Percentiles rank a stretch among this genome's conserved stretches.
Evolutionary conservation across 129 eudicot genomes (phyloP).

Genomic region (Daucus carota): DNA sequence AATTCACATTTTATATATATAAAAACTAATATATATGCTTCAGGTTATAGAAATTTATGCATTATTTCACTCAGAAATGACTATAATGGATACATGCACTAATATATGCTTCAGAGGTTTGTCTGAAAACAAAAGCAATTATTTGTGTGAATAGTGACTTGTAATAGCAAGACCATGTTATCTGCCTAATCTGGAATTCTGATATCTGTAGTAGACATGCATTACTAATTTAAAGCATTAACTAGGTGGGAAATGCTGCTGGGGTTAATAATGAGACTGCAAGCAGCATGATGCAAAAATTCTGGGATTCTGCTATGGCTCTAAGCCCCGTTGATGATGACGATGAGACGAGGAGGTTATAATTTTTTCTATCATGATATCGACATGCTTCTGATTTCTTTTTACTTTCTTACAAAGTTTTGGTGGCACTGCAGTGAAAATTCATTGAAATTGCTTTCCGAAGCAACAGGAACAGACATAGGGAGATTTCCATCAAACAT

Average conservation of each 20-base stretch:
- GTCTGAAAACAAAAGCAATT: background rate
- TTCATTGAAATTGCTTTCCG: slow-evolving; percentile 45
- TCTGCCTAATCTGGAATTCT: background rate
- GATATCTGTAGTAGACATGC: slow-evolving; percentile 7
- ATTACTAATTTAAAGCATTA: background rate
- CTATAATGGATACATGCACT: background rate
- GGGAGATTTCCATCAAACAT: slow-evolving; percentile 42
- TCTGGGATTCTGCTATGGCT: slow-evolving; percentile 60
- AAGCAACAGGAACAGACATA: slow-evolving; percentile 34
- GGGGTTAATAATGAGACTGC: slow-evolving; percentile 44
- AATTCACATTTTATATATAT: too few species aligned
- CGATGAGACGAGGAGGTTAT: slow-evolving; percentile 45
- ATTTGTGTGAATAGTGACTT: background rate
- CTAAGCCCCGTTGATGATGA: slow-evolving; percentile 37
- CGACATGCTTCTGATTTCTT: slow-evolving; percentile 6
- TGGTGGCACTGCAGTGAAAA: slow-evolving; percentile 35
- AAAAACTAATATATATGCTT: too few species aligned
- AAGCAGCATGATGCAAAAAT: slow-evolving; percentile 49
- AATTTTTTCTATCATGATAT: background rate
- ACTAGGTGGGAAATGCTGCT: slow-evolving; percentile 48
- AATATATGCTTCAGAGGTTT: background rate
- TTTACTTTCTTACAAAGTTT: background rate
- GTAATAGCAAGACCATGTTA: background rate
- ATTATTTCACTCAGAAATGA: background rate
- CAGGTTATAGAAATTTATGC: background rate